Base-by-base conservation (phyloP, 257 asterid species). In the Voacanga thouarsii region DNA sequence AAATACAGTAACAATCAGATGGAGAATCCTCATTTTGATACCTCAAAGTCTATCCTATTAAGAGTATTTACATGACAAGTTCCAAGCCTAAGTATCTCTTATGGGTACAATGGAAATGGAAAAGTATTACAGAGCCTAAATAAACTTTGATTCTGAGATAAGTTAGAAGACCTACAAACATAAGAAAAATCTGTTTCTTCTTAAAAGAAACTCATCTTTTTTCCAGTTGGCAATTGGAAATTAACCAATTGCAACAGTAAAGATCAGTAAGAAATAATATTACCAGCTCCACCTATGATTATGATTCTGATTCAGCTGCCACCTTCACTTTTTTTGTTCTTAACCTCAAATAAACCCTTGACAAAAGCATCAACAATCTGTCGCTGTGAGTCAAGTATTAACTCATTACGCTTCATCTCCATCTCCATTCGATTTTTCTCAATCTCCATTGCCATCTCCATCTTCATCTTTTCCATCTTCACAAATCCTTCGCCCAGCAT, bases 391-490 rank as follows among this genome's bases (percentile, higher is more conserved):
- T 94, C 95, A 26, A 94, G 84, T 80, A 94, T 76, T 96, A 94
- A 79, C 72, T 91, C 89, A 15, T 90, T 90, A 63, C 97, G 87
- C 83, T 91, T 94, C 95, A 88, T 84, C 90, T 92, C 98, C 97
- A 91, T 91, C 74, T 94, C 97, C 98, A 91, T 92, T 66, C 98
- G 57, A 83, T 88, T 89, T 21, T 88, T 86, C 85, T 94, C 97
- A 76, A 92, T 90, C 81, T 94, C 98, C 77, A 92, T 83, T 1
- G 93, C 94, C 96, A 94, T 87, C 26, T 92, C 97, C 97, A 94
- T 94, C 82, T 94, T 94, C 84, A 90, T 96, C 45, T 83, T 84
- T 86, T 94, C 98, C 90, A 92, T 84, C 80, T 84, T 89, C 86
- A 94, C 79, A 76, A 89, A 91, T n/a, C 96, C 97, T 82, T 94